A percentile compares a stretch with the other conserved stretches of the same genome.
Evolutionary conservation across 768 basidiomycete genomes (phyloP).

Genomic region (Lentinula raphanica): DNA sequence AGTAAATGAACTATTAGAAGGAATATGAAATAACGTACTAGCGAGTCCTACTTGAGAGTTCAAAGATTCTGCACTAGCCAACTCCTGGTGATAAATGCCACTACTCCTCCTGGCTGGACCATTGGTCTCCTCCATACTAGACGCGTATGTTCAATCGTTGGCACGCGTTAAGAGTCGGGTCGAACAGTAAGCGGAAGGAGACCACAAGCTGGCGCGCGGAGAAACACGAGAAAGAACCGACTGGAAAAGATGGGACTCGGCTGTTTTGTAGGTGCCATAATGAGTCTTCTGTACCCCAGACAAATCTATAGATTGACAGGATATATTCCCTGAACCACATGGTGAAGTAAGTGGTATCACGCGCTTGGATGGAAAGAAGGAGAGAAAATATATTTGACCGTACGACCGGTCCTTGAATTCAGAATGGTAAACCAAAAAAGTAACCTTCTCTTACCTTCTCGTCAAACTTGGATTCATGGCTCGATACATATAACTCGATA

Average conservation of each 20-base stretch:
- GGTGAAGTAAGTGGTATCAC: background rate
- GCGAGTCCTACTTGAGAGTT: constrained; percentile 27
- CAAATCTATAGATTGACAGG: background rate
- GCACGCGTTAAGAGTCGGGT: background rate
- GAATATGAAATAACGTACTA: constrained; percentile 20
- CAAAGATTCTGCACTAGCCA: constrained; percentile 26
- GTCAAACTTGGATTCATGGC: too few species aligned
- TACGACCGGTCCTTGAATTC: too few species aligned
- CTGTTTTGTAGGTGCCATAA: background rate
- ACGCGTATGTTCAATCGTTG: background rate
- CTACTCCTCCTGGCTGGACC: constrained; percentile 30
- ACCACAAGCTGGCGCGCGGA: constrained; percentile 6
- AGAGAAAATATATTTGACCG: too few species aligned
- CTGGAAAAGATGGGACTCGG: background rate
- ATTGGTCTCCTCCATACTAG: constrained; percentile 27
- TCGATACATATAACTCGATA: too few species aligned
- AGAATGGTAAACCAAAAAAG: too few species aligned
- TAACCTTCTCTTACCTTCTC: too few species aligned
- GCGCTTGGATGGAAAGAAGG: background rate
- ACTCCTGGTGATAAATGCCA: constrained; percentile 25
- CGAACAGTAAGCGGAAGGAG: constrained; percentile 8
- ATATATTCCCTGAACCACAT: background rate
- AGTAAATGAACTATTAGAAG: background rate
- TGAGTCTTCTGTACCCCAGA: background rate
- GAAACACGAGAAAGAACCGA: constrained; percentile 1